Conservation (phyloP, 164 flowering plant genomes). For the Saururus chinensis region DNA sequence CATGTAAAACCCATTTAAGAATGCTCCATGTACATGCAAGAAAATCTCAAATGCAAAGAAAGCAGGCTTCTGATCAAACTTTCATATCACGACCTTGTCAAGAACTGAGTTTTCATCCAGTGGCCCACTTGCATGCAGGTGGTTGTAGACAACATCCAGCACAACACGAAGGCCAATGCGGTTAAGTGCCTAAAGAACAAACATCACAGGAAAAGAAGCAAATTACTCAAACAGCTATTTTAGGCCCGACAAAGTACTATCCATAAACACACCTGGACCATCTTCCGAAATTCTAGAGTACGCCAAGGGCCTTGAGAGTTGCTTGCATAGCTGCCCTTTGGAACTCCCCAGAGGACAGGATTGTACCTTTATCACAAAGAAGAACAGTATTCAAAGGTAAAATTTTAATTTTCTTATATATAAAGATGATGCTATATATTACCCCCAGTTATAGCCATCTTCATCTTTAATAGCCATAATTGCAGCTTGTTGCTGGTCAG, state of each 20-base stretch:
- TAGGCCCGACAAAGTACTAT: too few species aligned
- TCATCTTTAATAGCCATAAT: constrained; percentile 62
- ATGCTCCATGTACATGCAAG: not conserved
- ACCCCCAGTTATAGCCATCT: constrained; percentile 99
- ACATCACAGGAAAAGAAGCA: too few species aligned
- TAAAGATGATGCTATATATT: constrained; percentile 5
- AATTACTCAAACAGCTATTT: too few species aligned
- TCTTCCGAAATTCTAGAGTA: constrained; percentile 69
- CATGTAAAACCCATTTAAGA: not conserved
- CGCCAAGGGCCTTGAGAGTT: constrained; percentile 70
- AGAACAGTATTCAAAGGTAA: not conserved
- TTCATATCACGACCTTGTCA: constrained; percentile 57
- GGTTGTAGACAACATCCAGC: constrained; percentile 94
- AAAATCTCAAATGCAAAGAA: constrained; percentile 4
- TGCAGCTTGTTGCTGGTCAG: constrained; percentile 74
- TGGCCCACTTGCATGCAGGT: constrained; percentile 88
- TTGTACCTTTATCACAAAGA: constrained; percentile 61
- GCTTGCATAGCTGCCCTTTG: constrained; percentile 96
- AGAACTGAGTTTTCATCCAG: constrained; percentile 64
- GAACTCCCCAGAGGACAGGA: constrained; percentile 96
- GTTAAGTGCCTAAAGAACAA: constrained; percentile 58
- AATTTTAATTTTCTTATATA: not conserved
- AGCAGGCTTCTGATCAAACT: not conserved
- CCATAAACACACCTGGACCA: constrained; percentile 64
- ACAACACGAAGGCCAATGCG: constrained; percentile 76